Base-by-base conservation (phyloP, 1,284 basidiomycete genomes). In the Malassezia nana region DNA sequence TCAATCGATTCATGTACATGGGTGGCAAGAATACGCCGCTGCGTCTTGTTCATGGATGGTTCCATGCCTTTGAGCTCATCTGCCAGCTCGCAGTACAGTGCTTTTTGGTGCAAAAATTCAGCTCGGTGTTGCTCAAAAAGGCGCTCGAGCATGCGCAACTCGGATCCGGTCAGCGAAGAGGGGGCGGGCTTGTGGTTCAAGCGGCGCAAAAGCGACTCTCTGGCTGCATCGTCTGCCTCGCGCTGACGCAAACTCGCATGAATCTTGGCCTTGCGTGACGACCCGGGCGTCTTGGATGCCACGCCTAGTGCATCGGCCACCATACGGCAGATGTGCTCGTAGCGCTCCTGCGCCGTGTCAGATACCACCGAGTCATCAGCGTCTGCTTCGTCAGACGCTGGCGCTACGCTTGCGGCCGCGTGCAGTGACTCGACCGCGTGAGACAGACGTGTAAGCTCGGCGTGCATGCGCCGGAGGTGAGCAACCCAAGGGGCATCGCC, bases 1-100 rank as follows among this genome's bases (percentile, higher is more conserved):
- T 73, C 70, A 18, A 73, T 68, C 6, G 65, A 65, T 31, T 68
- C 67, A 12, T 72, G 43, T 5, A 73, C 63, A 46, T 72, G 69
- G 22, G 63, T 55, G 2, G 65, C 66, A 16, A 73, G 49, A 30
- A 72, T 69, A 18, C 53, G 45, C 6, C 70, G 48, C 42, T 65
- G 67, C 0, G 46, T 49, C 28, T 46, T 43, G 22, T 53, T 50
- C 69, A 73, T 73, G 5, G 20, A 24, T 2, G 69, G 69, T 35
- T 58, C 51, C 39, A 73, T 50, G 18, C 40, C 24, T 47, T 73
- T 73, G 18, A 72, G 52, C 50, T 73, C 70, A 35, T 73, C 70
- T 2, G 70, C 70, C 16, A 73, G 60, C 43, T 73, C 69, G 2
- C 58, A 50, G 45, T 72, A 73, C 12, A 70, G 58, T 60, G 60